These are phyloP conservation scores for Chlorella variabilis DNA, from an alignment of 163 green algal genomes.

Conservation along the genomic window DNA sequence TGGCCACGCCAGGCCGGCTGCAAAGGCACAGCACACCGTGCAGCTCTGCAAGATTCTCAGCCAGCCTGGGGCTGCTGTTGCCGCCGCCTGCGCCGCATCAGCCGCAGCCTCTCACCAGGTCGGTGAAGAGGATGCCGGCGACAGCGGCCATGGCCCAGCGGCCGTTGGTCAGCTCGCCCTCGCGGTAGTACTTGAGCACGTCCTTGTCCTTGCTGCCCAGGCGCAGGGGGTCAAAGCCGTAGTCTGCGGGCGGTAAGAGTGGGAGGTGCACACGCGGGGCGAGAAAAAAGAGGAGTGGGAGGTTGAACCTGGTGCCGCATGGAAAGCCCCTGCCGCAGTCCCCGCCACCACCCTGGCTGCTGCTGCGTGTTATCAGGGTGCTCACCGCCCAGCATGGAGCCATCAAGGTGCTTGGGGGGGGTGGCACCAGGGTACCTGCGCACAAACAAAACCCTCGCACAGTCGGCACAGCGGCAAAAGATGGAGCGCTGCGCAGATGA, in stretches of 20 bases:
- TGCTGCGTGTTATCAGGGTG: background rate
- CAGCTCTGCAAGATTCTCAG: no score
- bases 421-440: slow-evolving; percentile 53
- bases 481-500: no score
- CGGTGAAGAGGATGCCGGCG: slow-evolving; percentile 83
- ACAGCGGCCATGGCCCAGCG: slow-evolving; percentile 90
- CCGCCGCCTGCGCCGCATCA: no score
- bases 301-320: background rate
- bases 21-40: no score
- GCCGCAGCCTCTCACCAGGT: slow-evolving; percentile 58
- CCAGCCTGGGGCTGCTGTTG: no score
- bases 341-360: background rate
- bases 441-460: background rate
- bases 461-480: background rate
- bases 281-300: background rate
- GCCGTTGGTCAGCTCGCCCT: slow-evolving; percentile 91
- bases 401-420: slow-evolving; percentile 75
- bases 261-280: no score
- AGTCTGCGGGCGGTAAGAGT: slow-evolving; percentile 20
- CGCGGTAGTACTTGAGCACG: slow-evolving; percentile 81
- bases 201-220: slow-evolving; percentile 72
- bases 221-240: slow-evolving; percentile 89
- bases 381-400: slow-evolving; percentile 59
- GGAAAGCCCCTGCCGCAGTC: no score
- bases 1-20: no score